Percentiles rank a stretch among this genome's conserved stretches.
Conservation (phyloP, 495 filamentous ascomycete species). For the Hypoxylon rickii region DNA sequence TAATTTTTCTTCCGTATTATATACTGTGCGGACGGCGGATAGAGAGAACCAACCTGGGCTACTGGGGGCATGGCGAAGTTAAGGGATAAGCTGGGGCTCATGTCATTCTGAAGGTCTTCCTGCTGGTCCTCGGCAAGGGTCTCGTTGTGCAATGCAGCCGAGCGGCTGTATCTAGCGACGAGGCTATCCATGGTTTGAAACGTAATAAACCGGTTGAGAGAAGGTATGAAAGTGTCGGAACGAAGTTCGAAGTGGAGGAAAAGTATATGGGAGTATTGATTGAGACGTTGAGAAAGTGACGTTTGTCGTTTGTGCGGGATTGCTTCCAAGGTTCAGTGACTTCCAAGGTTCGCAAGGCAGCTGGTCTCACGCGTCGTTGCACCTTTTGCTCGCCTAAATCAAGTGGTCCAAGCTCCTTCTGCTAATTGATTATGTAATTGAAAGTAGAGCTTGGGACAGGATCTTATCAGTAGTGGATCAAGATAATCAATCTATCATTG, state of each 20-base stretch:
- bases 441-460: too few species aligned
- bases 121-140: conserved; percentile 65
- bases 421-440: not conserved
- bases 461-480: too few species aligned
- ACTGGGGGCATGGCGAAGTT: conserved; percentile 95
- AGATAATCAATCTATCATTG: not conserved
- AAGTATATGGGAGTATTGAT: too few species aligned
- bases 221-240: not conserved
- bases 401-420: not conserved
- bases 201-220: too few species aligned
- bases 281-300: too few species aligned
- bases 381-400: not conserved
- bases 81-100: conserved; percentile 72
- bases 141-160: conserved; percentile 69
- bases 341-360: too few species aligned
- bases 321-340: too few species aligned
- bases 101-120: conserved; percentile 71
- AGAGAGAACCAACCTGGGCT: conserved; percentile 68
- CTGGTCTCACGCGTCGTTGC: not conserved
- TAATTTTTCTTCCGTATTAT: too few species aligned
- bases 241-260: conserved; percentile 2
- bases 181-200: conserved; percentile 89
- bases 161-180: conserved; percentile 83
- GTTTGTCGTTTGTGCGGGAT: too few species aligned
- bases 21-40: too few species aligned